Evolutionary conservation across 768 basidiomycete genomes (phyloP), one percentile per base, ranked within the genome.

Genomic region (Suillus subaureus): DNA sequence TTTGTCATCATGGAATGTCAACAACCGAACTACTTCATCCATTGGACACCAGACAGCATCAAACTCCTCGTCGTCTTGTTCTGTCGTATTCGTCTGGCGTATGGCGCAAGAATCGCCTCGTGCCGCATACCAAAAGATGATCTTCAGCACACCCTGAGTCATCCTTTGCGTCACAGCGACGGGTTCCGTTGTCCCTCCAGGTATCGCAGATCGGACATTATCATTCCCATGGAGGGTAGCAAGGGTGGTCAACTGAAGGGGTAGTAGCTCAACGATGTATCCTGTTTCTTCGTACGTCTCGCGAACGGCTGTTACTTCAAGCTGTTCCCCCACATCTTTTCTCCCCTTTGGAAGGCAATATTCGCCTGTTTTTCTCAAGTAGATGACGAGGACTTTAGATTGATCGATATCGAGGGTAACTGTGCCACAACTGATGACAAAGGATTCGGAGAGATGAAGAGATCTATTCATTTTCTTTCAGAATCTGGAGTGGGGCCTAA

Each of bases 281-380:
- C 87, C 88, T 0, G 87, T 89, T 77, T 89, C 88, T 70, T 88
- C 89, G 70, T 80, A 87, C 0, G 87, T 87, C 75, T 90, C 89
- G 21, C 89, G 80, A 6, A 87, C 66, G 0, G 88, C 88, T 2
- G 88, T 79, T 1, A 64, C 68, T 63, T 84, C 82, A 21, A 87
- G 75, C 6, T 78, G 75, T 73, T 89, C 89, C 1, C 83, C 83
- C 26, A 78, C 71, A 70, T 89, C 86, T 70, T 89, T 89, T 39
- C 87, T 81, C 6, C 88, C 89, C 67, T 89, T 89, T 40, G 89
- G 85, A 15, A 89, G 81, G 6, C 87, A 69, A 69, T 75, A 79
- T 13, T 69, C 45, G 13, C 61, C 55, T 57, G 35, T 61, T 18
- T 15, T 62, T 39, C 45, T 47, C 37, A 31, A 60, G 45, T 47